phyloP scores from a whole-genome alignment of 106 monocot species.

The Phalaenopsis aphrodite region DNA sequence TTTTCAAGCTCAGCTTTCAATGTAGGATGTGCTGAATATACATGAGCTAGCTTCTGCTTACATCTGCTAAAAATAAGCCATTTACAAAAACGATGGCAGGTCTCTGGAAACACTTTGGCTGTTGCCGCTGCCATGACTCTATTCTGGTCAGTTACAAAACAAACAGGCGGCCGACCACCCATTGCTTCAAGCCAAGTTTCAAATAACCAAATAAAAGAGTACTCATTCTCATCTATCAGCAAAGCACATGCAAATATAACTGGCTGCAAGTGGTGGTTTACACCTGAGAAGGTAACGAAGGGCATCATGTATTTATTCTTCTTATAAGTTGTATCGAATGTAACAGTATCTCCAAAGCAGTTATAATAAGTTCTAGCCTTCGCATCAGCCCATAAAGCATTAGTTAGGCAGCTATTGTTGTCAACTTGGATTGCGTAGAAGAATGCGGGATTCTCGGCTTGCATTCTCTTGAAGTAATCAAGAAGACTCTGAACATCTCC shows the following conservation, averaged over 20 bases:
- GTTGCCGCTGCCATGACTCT: constrained; percentile 74
- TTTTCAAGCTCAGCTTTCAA: constrained; percentile 71
- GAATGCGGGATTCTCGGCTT: constrained; percentile 67
- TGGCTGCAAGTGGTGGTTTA: constrained; percentile 89
- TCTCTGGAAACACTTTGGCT: constrained; percentile 70
- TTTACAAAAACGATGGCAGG: constrained; percentile 90
- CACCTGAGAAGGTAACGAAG: constrained; percentile 84
- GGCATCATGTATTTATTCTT: constrained; percentile 99
- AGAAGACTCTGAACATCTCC: constrained; percentile 78
- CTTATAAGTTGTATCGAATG: constrained; percentile 88
- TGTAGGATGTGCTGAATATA: constrained; percentile 61
- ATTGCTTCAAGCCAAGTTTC: constrained; percentile 92
- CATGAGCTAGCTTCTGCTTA: constrained; percentile 83
- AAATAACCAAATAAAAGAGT: constrained; percentile 86
- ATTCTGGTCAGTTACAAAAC: constrained; percentile 86
- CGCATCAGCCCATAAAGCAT: constrained; percentile 86
- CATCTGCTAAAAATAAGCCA: constrained; percentile 89
- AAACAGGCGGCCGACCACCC: constrained; percentile 65
- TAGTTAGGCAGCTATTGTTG: constrained; percentile 75
- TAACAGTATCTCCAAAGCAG: constrained; percentile 82
- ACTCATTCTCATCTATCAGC: constrained; percentile 87
- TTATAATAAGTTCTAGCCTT: constrained; percentile 56
- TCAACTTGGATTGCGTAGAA: constrained; percentile 90
- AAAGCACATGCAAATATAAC: constrained; percentile 88
- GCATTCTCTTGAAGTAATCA: constrained; percentile 81